Conservation (phyloP, 1,284 basidiomycete genomes). For the Boletus subluridellus region DNA sequence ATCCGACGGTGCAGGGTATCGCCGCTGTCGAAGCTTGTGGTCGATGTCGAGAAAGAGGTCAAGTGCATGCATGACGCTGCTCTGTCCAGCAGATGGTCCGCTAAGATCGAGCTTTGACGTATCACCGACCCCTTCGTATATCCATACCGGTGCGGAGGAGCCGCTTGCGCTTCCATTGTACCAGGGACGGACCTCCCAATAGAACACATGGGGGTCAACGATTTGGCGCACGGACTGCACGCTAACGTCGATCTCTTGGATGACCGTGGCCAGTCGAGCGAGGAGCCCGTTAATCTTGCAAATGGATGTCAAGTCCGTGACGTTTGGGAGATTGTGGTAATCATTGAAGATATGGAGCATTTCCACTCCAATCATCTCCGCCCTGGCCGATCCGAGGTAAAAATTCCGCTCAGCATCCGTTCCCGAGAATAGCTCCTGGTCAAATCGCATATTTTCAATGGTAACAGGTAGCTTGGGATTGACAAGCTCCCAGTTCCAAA, state of each 20-base stretch:
- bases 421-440: conserved; percentile 74
- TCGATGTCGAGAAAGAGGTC: conserved; percentile 83
- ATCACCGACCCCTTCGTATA: conserved; percentile 75
- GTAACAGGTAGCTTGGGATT: conserved; percentile 53
- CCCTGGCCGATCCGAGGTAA: conserved; percentile 80
- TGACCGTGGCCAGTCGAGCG: conserved; percentile 61
- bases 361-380: conserved; percentile 85
- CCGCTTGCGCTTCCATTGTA: conserved; percentile 77
- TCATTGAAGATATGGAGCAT: conserved; percentile 88
- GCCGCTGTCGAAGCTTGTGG: conserved; percentile 71
- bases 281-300: conserved; percentile 75
- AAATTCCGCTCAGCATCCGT: conserved; percentile 85
- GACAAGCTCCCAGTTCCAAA: conserved; percentile 86
- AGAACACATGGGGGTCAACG: conserved; percentile 87
- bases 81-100: conserved; percentile 94
- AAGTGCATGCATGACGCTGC: conserved; percentile 80
- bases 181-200: conserved; percentile 92
- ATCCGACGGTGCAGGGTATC: conserved; percentile 66
- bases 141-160: conserved; percentile 62
- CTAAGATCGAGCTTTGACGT: conserved; percentile 61
- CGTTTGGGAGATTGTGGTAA: conserved; percentile 67
- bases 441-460: conserved; percentile 61
- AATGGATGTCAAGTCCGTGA: conserved; percentile 66
- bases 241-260: conserved; percentile 70
- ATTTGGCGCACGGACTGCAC: conserved; percentile 68